Evolutionary conservation across 176 grass and related monocot species (phyloP).

Genomic region (Luzula sylvatica): DNA sequence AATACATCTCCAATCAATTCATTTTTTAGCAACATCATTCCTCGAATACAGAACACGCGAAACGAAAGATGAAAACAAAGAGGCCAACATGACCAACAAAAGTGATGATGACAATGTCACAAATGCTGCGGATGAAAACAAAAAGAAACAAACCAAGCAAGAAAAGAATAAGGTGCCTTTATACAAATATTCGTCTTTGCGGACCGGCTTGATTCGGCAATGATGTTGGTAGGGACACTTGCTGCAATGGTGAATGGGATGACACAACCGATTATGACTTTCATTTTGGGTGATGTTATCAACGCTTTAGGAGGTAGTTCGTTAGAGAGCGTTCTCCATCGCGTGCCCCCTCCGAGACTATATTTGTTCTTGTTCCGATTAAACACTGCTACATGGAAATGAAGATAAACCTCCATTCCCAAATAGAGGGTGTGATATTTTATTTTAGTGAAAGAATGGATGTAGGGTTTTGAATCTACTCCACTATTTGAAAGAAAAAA

Average conservation of each 20-base stretch:
- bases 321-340: conserved; percentile 11
- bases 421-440: no score
- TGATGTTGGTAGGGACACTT: conserved; percentile 41
- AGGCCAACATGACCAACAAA: not conserved
- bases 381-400: no score
- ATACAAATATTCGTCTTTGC: conserved; percentile 42
- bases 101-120: not conserved
- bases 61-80: not conserved
- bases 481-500: no score
- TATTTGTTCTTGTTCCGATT: no score
- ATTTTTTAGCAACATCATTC: not conserved
- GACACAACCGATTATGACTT: conserved; percentile 56
- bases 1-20: no score
- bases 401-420: no score
- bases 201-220: conserved; percentile 34
- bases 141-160: not conserved
- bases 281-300: conserved; percentile 62
- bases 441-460: no score
- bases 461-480: no score
- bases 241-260: conserved; percentile 45
- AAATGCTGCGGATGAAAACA: not conserved
- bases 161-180: conserved; percentile 27
- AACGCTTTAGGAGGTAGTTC: conserved; percentile 45
- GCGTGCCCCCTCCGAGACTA: no score
- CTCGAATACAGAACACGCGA: not conserved